Evolutionary conservation across 768 basidiomycete species (phyloP).

Genomic region (Russula ochroleuca): DNA sequence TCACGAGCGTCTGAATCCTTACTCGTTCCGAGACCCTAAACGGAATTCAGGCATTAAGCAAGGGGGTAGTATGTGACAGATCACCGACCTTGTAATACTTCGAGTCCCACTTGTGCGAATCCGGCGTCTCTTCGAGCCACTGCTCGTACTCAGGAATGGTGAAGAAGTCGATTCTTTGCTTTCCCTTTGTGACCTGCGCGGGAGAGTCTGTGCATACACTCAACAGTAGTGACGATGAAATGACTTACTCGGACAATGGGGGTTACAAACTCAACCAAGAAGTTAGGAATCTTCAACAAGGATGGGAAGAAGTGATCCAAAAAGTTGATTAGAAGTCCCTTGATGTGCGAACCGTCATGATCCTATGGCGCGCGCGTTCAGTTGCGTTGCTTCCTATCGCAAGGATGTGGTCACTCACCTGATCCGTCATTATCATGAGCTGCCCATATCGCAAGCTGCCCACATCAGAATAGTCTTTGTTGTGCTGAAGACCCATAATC

Average conservation of each 20-base stretch:
- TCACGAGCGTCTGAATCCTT: conserved; percentile 83
- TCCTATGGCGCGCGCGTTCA: conserved; percentile 50
- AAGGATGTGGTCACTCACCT: conserved; percentile 47
- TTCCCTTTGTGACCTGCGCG: conserved; percentile 68
- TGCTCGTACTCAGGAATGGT: conserved; percentile 95
- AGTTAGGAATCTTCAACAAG: conserved; percentile 81
- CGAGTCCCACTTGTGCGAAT: conserved; percentile 76
- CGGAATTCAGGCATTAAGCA: background rate
- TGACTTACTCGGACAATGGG: conserved; percentile 86
- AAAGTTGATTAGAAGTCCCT: conserved; percentile 98
- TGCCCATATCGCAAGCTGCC: conserved; percentile 82
- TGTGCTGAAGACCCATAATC: conserved; percentile 94
- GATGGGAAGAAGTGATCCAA: conserved; percentile 97
- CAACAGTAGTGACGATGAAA: background rate
- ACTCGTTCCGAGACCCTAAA: conserved; percentile 93
- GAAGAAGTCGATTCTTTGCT: conserved; percentile 82
- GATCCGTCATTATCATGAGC: conserved; percentile 99
- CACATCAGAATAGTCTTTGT: conserved; percentile 74
- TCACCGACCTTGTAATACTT: conserved; percentile 93
- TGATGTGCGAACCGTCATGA: conserved; percentile 99
- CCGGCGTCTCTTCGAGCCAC: conserved; percentile 78
- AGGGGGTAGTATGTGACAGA: background rate
- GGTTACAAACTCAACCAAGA: conserved; percentile 96
- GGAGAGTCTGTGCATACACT: background rate
- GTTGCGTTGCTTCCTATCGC: background rate